These are phyloP conservation scores for Haematococcus sp. DNA, from an alignment of 139 green algal species.

Conservation along the genomic window DNA sequence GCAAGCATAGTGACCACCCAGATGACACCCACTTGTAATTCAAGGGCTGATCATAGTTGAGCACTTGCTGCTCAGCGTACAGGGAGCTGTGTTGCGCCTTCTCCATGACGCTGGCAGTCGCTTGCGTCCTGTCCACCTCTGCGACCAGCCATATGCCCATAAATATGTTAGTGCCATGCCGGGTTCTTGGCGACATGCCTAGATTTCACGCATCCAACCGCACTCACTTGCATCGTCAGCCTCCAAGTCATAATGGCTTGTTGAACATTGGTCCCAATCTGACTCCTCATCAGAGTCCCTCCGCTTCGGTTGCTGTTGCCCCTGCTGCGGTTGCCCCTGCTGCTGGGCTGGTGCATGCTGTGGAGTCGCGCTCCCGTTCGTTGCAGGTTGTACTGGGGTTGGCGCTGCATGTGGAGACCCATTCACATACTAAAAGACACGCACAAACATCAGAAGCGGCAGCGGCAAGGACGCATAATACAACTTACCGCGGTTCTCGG, in stretches of 20 bases:
- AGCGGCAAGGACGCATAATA: too few species aligned
- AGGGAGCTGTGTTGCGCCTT: conserved; percentile 42
- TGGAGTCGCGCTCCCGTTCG: too few species aligned
- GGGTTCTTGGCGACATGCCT: too few species aligned
- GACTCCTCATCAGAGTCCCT: conserved; percentile 23
- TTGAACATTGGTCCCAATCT: conserved; percentile 42
- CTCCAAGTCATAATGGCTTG: conserved; percentile 25
- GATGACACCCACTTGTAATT: conserved; percentile 13
- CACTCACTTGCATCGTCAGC: conserved; percentile 2
- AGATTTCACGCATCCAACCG: neutral
- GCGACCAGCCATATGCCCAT: neutral
- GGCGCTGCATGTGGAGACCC: too few species aligned
- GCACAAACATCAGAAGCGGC: too few species aligned
- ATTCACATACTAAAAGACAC: too few species aligned
- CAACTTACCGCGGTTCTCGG: too few species aligned
- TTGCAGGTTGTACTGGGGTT: too few species aligned
- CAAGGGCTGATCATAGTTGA: neutral
- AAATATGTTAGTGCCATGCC: neutral
- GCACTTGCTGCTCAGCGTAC: conserved; percentile 15
- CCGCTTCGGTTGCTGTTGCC: too few species aligned
- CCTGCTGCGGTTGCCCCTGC: too few species aligned
- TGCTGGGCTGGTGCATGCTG: too few species aligned
- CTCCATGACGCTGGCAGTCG: conserved; percentile 37
- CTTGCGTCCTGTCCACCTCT: conserved; percentile 12
- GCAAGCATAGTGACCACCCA: too few species aligned